Evolutionary conservation across 352 stramenopile genomes (phyloP).

Genomic region (Achlya hypogyna): DNA sequence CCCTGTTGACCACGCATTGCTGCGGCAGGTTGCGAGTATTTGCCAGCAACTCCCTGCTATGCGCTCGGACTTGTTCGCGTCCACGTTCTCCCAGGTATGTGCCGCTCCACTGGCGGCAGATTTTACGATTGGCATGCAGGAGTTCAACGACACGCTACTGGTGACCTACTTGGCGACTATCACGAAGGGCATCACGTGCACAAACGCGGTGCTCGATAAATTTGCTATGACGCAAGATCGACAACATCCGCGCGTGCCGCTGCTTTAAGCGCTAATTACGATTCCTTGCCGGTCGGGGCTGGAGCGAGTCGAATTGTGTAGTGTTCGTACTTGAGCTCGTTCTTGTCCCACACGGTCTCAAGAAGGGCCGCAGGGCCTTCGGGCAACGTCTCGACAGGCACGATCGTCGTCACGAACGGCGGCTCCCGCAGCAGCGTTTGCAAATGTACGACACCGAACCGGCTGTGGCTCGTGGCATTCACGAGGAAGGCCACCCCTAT

Average conservation of each 20-base stretch:
- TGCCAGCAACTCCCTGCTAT: constrained; percentile 78
- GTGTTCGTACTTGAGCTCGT: constrained; percentile 78
- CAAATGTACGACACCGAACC: constrained; percentile 69
- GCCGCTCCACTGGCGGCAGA: neutral
- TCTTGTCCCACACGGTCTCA: constrained; percentile 61
- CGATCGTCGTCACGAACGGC: constrained; percentile 34
- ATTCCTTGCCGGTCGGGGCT: neutral
- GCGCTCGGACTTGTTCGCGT: constrained; percentile 61
- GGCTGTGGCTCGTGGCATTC: constrained; percentile 80
- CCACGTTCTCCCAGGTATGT: constrained; percentile 50
- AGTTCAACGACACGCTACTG: constrained; percentile 77
- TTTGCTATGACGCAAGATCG: constrained; percentile 69
- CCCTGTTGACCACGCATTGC: constrained; percentile 61
- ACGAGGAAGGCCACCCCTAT: constrained; percentile 71
- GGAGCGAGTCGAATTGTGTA: constrained; percentile 64
- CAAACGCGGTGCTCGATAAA: constrained; percentile 71
- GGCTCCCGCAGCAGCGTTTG: constrained; percentile 39
- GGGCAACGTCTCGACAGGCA: constrained; percentile 42
- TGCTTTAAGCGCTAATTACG: neutral
- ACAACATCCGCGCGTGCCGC: constrained; percentile 32
- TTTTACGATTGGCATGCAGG: constrained; percentile 22
- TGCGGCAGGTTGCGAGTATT: constrained; percentile 80
- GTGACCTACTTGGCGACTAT: constrained; percentile 76
- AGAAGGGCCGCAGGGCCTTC: constrained; percentile 49
- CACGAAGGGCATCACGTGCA: constrained; percentile 70